Evolutionary conservation across 2,329 filamentous ascomycete species (phyloP).

Genomic region (Aureobasidium sp.): DNA sequence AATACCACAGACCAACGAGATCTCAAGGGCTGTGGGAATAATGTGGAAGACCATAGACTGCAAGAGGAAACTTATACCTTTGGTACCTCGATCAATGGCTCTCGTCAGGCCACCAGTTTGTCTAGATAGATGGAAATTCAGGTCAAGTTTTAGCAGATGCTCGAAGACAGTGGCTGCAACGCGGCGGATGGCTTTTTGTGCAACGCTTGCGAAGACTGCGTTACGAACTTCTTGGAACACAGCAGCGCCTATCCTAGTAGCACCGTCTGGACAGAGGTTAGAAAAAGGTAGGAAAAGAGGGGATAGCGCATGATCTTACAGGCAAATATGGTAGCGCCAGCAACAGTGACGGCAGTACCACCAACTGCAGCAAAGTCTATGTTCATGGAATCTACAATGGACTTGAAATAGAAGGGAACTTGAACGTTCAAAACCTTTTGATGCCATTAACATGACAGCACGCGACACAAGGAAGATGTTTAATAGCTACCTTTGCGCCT

Average conservation of each 20-base stretch:
- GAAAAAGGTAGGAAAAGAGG: neutral
- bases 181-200: slow-evolving; percentile 87
- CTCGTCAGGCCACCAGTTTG: slow-evolving; percentile 91
- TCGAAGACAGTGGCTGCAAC: slow-evolving; percentile 91
- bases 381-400: slow-evolving; percentile 95
- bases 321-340: slow-evolving; percentile 85
- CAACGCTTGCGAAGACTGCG: slow-evolving; percentile 92
- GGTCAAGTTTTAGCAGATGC: slow-evolving; percentile 77
- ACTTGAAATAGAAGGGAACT: slow-evolving; percentile 98
- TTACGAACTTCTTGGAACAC: slow-evolving; percentile 91
- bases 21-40: slow-evolving; percentile 86
- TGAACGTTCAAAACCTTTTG: slow-evolving; percentile 75
- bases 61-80: slow-evolving; percentile 93
- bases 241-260: slow-evolving; percentile 78
- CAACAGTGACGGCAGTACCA: slow-evolving; percentile 82
- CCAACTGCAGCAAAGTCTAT: slow-evolving; percentile 79
- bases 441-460: slow-evolving; percentile 25
- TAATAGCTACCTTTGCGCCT: slow-evolving; percentile 62
- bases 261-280: slow-evolving; percentile 51
- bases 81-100: slow-evolving; percentile 93
- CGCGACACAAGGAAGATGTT: neutral
- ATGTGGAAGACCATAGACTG: slow-evolving; percentile 99
- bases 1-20: slow-evolving; percentile 91
- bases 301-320: slow-evolving; percentile 39
- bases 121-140: slow-evolving; percentile 87